phyloP scores from a whole-genome alignment of 1,284 basidiomycete genomes.

The Heterobasidion parviporum region DNA sequence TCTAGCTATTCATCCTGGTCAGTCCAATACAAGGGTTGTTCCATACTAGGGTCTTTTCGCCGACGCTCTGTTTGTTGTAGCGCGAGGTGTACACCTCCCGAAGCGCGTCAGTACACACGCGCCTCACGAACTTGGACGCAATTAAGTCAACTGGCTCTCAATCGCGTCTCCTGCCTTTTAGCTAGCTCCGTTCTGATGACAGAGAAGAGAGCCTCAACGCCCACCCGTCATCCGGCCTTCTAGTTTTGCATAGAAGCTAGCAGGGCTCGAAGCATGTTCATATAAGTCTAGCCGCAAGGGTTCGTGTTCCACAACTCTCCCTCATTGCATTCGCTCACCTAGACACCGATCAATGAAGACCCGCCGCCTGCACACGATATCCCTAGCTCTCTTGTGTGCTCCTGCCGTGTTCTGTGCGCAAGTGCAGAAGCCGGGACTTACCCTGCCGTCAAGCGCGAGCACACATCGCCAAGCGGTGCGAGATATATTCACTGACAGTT shows the following conservation, averaged over 20 bases:
- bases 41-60: no score
- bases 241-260: not conserved
- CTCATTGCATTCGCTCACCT: not conserved
- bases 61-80: not conserved
- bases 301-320: not conserved
- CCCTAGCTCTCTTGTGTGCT: constrained; percentile 13
- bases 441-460: constrained; percentile 32
- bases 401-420: constrained; percentile 16
- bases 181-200: not conserved
- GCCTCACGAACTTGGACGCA: not conserved
- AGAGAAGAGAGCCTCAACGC: not conserved
- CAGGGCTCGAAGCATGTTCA: no score
- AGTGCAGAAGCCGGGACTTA: constrained; percentile 38
- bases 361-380: not conserved
- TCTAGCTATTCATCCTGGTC: no score
- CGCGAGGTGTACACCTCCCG: not conserved
- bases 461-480: constrained; percentile 36
- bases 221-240: not conserved
- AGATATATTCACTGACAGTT: constrained; percentile 48
- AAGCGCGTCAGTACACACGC: not conserved
- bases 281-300: no score
- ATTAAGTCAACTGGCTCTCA: not conserved
- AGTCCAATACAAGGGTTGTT: no score
- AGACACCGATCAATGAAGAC: not conserved
- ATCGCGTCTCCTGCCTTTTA: not conserved